Conservation (phyloP, 1,284 basidiomycete genomes). For the Cutaneotrichosporon sp. region DNA sequence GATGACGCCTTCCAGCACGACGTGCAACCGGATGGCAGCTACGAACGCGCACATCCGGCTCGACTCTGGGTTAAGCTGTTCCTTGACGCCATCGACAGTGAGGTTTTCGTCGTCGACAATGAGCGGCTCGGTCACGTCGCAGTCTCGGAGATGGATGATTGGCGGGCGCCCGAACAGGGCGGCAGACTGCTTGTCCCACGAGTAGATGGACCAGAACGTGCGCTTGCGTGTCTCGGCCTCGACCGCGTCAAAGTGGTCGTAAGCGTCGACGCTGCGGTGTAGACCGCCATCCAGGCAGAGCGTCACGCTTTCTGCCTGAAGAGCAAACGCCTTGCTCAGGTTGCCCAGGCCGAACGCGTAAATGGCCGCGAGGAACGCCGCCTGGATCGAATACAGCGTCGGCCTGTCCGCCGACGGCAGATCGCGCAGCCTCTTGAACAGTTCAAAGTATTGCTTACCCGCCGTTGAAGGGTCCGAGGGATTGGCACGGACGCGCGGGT, state of each 20-base stretch:
- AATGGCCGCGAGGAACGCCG: conserved; percentile 75
- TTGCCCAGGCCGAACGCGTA: conserved; percentile 81
- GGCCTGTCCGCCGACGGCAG: conserved; percentile 79
- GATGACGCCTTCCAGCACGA: conserved; percentile 66
- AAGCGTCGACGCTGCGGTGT: conserved; percentile 78
- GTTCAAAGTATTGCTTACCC: conserved; percentile 83
- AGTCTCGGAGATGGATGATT: conserved; percentile 74
- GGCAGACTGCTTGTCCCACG: conserved; percentile 77
- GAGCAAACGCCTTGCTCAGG: conserved; percentile 74
- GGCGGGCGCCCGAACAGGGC: conserved; percentile 82
- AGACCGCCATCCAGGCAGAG: conserved; percentile 75
- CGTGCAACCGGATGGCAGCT: conserved; percentile 64
- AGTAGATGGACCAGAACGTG: conserved; percentile 85
- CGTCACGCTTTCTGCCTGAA: conserved; percentile 76
- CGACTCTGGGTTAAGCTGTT: conserved; percentile 63
- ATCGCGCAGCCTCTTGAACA: conserved; percentile 73
- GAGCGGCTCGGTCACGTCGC: conserved; percentile 74
- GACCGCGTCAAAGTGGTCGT: conserved; percentile 77
- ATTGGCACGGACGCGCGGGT: conserved; percentile 74
- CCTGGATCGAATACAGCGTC: conserved; percentile 81
- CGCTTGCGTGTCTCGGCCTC: conserved; percentile 82
- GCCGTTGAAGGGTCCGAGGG: conserved; percentile 72
- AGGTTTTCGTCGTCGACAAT: conserved; percentile 84
- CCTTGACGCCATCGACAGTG: conserved; percentile 61
- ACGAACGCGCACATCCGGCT: conserved; percentile 75